Conservation (phyloP, 176 grass and related monocot species). For the Rhipidocladum racemiflorum region DNA sequence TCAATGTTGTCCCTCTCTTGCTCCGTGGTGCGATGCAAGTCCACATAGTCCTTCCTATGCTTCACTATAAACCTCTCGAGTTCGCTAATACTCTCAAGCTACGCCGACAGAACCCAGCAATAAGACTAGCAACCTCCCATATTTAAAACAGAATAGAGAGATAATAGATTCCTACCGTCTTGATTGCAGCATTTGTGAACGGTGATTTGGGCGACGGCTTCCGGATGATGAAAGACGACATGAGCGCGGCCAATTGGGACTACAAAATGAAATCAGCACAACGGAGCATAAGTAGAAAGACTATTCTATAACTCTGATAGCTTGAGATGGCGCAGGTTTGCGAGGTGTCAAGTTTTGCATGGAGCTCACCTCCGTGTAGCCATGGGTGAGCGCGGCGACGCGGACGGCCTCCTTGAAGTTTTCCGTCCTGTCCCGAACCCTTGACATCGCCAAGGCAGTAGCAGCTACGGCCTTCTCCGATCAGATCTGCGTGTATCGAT, state of each 20-base stretch:
- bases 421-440: slow-evolving; percentile 72
- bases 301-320: background rate
- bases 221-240: slow-evolving; percentile 86
- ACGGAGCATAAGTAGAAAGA: background rate
- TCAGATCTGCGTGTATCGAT: slow-evolving; percentile 26
- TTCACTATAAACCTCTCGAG: slow-evolving; percentile 80
- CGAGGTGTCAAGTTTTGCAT: background rate
- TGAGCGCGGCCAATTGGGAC: slow-evolving; percentile 67
- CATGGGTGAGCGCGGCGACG: slow-evolving; percentile 54
- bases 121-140: background rate
- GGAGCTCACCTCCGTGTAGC: slow-evolving; percentile 63
- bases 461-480: slow-evolving; percentile 13
- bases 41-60: slow-evolving; percentile 83
- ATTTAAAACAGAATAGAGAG: background rate
- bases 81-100: slow-evolving; percentile 83
- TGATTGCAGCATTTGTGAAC: slow-evolving; percentile 78
- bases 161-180: slow-evolving; percentile 50
- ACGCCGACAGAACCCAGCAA: slow-evolving; percentile 24
- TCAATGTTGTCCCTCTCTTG: slow-evolving; percentile 96
- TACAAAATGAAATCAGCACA: slow-evolving; percentile 19
- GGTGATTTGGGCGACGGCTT: slow-evolving; percentile 56
- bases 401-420: slow-evolving; percentile 77
- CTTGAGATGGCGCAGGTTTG: background rate
- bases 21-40: slow-evolving; percentile 84
- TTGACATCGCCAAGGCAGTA: slow-evolving; percentile 51